These are phyloP conservation scores for Gentiana macrophylla DNA, from an alignment of 257 asterid genomes.

Conservation along the genomic window DNA sequence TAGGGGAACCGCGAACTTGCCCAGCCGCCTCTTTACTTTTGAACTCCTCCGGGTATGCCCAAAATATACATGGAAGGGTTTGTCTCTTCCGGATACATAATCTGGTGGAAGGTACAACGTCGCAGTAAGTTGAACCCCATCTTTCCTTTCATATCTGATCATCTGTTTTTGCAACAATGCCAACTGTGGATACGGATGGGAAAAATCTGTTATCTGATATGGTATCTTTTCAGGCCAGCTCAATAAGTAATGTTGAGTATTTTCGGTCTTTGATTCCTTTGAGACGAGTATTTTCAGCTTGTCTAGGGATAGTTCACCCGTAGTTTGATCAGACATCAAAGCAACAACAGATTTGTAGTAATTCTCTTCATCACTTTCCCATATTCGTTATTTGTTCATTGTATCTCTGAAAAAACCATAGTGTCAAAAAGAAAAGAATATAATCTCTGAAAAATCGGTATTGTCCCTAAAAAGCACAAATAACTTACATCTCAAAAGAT, in stretches of 20 bases:
- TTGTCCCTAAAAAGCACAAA: slow-evolving; percentile 11
- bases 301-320: slow-evolving; percentile 49
- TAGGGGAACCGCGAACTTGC: slow-evolving; percentile 99
- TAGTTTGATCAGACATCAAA: slow-evolving; percentile 73
- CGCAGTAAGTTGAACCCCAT: slow-evolving; percentile 97
- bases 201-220: slow-evolving; percentile 74
- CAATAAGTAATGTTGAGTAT: slow-evolving; percentile 69
- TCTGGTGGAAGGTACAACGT: slow-evolving; percentile 87
- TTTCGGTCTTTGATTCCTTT: slow-evolving; percentile 92
- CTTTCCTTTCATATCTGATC: slow-evolving; percentile 88
- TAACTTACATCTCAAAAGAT: slow-evolving; percentile 90
- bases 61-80: slow-evolving; percentile 94
- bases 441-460: slow-evolving; percentile 22
- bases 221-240: slow-evolving; percentile 90
- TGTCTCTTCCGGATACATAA: slow-evolving; percentile 82
- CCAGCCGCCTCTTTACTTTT: slow-evolving; percentile 97
- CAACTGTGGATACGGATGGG: slow-evolving; percentile 96
- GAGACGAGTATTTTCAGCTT: slow-evolving; percentile 64
- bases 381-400: slow-evolving; percentile 87
- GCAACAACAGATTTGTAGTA: slow-evolving; percentile 76
- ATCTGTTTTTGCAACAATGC: slow-evolving; percentile 83
- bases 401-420: slow-evolving; percentile 57
- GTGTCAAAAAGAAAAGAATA: slow-evolving; percentile 29
- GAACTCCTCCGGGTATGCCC: slow-evolving; percentile 99
- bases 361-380: slow-evolving; percentile 94